Conservation (phyloP, 2,329 filamentous ascomycete species). For the Scleromitrula shiraiana region DNA sequence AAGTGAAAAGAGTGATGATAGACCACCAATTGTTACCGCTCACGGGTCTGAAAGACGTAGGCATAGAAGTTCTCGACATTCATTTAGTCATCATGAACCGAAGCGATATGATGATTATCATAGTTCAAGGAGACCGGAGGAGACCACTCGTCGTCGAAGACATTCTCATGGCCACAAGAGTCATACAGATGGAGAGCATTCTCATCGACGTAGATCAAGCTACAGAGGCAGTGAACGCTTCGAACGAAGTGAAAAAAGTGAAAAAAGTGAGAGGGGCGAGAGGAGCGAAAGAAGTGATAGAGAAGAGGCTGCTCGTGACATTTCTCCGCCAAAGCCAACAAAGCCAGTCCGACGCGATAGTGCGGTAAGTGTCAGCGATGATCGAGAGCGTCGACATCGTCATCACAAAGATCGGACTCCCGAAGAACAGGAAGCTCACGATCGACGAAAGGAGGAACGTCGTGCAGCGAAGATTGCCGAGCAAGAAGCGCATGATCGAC, state of each 20-base stretch:
- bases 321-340: constrained; percentile 8
- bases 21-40: neutral
- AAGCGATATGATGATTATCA: constrained; percentile 2
- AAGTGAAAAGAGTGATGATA: neutral
- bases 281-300: neutral
- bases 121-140: constrained; percentile 5
- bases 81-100: constrained; percentile 5
- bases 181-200: neutral
- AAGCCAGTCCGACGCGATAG: constrained; percentile 24
- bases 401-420: constrained; percentile 21
- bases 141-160: constrained; percentile 4
- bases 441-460: constrained; percentile 24
- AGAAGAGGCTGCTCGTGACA: neutral
- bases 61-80: constrained; percentile 7
- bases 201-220: constrained; percentile 2
- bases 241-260: neutral
- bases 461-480: constrained; percentile 11
- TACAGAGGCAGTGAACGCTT: neutral
- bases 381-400: constrained; percentile 13
- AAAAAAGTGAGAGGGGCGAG: constrained; percentile 1
- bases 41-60: constrained; percentile 2
- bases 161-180: constrained; percentile 7
- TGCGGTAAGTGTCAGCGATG: constrained; percentile 20
- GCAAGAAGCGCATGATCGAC: constrained; percentile 24
- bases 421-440: constrained; percentile 28